Conservation (phyloP, 495 filamentous ascomycete genomes). For the Aspergillus ostianus region DNA sequence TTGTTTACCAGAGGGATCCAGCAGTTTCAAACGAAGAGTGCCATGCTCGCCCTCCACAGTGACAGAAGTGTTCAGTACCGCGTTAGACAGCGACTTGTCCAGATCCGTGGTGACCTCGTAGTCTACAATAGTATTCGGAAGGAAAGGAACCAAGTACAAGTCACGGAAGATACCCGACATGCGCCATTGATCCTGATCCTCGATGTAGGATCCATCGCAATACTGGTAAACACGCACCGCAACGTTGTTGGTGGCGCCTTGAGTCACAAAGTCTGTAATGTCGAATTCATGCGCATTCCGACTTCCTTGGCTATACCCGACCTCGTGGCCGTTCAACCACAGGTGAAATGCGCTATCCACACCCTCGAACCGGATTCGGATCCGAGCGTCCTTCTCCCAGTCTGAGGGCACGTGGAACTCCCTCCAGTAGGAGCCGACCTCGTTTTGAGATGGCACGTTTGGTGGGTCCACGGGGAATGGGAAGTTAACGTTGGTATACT, state of each 20-base stretch:
- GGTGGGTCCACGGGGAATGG: constrained; percentile 60
- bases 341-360: constrained; percentile 16
- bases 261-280: constrained; percentile 43
- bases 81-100: background rate
- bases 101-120: background rate
- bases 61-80: background rate
- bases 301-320: constrained; percentile 16
- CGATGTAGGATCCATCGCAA: constrained; percentile 15
- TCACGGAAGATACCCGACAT: constrained; percentile 9
- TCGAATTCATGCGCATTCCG: constrained; percentile 16
- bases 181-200: constrained; percentile 20
- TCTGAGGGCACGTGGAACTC: constrained; percentile 43
- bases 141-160: constrained; percentile 5
- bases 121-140: background rate
- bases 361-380: constrained; percentile 20
- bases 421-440: constrained; percentile 56
- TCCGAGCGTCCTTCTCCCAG: constrained; percentile 18
- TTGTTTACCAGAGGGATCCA: background rate
- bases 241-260: constrained; percentile 1
- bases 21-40: background rate
- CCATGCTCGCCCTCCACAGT: background rate
- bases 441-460: constrained; percentile 48
- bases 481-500: constrained; percentile 60
- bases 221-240: constrained; percentile 13
- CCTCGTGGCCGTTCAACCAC: constrained; percentile 17